Evolutionary conservation across 768 basidiomycete species (phyloP).

Genomic region (Cystobasidiopsis lactophilus): DNA sequence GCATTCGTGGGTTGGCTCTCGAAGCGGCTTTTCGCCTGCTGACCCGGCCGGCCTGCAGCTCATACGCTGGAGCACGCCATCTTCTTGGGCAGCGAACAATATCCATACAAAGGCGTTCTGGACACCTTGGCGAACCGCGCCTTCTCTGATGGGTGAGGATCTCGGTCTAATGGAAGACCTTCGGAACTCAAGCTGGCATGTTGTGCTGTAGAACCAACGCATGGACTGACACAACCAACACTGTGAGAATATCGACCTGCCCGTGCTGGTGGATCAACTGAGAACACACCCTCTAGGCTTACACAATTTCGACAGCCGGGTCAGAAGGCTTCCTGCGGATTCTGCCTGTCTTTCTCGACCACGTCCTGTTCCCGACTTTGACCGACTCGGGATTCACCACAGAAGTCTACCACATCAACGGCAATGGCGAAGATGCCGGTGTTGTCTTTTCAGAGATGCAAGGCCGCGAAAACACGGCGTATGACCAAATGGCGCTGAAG

Average conservation of each 20-base stretch:
- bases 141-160: slow-evolving; percentile 55
- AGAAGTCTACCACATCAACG: slow-evolving; percentile 75
- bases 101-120: slow-evolving; percentile 86
- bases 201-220: too few species aligned
- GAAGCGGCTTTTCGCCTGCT: too few species aligned
- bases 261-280: too few species aligned
- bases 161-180: not conserved
- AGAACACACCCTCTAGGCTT: too few species aligned
- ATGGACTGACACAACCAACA: slow-evolving; percentile 33
- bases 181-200: slow-evolving; percentile 11
- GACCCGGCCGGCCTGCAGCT: too few species aligned
- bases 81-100: slow-evolving; percentile 87
- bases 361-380: slow-evolving; percentile 87
- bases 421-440: slow-evolving; percentile 57
- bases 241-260: too few species aligned
- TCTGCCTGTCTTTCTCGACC: slow-evolving; percentile 62
- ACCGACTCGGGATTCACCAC: slow-evolving; percentile 43
- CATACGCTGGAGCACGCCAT: slow-evolving; percentile 37
- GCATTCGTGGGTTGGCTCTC: too few species aligned
- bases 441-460: slow-evolving; percentile 53
- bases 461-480: slow-evolving; percentile 76
- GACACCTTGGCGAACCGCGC: slow-evolving; percentile 87
- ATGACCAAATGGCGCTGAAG: slow-evolving; percentile 69
- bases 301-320: slow-evolving; percentile 88
- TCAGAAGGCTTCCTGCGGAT: slow-evolving; percentile 45